A percentile compares a stretch with the other conserved stretches of the same genome.
phyloP scores from a whole-genome alignment of 1,284 basidiomycete species.

The Ganoderma meredithae region DNA sequence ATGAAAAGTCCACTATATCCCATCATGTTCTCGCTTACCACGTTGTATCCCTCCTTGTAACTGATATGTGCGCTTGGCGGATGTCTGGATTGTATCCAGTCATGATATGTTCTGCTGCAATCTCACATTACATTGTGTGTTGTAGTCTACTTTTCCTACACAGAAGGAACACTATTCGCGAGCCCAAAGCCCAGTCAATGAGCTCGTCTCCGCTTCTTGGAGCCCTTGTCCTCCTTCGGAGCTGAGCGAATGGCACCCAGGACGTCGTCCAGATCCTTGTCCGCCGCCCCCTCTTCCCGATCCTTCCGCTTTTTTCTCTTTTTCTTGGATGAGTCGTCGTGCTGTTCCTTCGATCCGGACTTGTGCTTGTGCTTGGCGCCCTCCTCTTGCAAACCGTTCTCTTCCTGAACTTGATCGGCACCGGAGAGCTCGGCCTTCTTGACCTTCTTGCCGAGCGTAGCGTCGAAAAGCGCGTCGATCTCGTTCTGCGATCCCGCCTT shows the following conservation, averaged over 20 bases:
- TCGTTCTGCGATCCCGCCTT: slow-evolving; percentile 56
- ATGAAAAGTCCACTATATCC: slow-evolving; percentile 22
- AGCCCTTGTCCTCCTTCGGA: slow-evolving; percentile 45
- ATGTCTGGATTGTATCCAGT: neutral
- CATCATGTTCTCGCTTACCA: neutral
- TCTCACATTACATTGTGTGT: neutral
- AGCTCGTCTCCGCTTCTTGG: slow-evolving; percentile 37
- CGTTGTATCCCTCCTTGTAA: slow-evolving; percentile 11
- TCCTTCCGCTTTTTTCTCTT: slow-evolving; percentile 34
- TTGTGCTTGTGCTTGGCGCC: slow-evolving; percentile 1
- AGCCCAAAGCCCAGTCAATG: slow-evolving; percentile 12
- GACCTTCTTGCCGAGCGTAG: slow-evolving; percentile 60
- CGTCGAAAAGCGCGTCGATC: slow-evolving; percentile 75
- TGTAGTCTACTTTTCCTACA: slow-evolving; percentile 11
- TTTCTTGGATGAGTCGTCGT: slow-evolving; percentile 13
- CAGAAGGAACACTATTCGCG: neutral
- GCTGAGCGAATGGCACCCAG: slow-evolving; percentile 54
- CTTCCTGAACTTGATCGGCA: neutral
- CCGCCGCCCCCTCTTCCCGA: slow-evolving; percentile 29
- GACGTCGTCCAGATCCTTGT: slow-evolving; percentile 47
- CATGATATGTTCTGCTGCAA: neutral
- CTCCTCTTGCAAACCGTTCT: neutral
- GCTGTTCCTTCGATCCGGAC: neutral
- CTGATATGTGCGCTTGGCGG: neutral
- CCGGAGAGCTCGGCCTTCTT: slow-evolving; percentile 56